These are phyloP conservation scores for Coriolopsis trogii DNA, from an alignment of 1,284 basidiomycete species.

Conservation along the genomic window DNA sequence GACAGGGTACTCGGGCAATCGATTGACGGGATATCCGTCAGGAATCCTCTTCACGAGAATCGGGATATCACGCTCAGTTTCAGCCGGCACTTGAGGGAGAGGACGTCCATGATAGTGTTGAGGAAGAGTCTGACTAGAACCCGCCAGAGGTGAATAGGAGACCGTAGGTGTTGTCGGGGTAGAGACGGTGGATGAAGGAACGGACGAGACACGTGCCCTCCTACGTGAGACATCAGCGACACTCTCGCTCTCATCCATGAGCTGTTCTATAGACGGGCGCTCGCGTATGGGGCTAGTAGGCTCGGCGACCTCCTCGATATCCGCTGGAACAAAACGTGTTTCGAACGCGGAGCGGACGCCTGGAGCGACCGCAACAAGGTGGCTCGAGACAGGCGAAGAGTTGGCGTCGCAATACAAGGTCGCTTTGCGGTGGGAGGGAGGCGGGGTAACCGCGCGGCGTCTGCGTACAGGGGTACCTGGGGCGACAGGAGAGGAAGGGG, in stretches of 20 bases:
- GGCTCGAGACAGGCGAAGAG: not conserved
- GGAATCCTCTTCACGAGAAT: constrained; percentile 15
- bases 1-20: constrained; percentile 10
- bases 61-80: constrained; percentile 5
- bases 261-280: constrained; percentile 17
- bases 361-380: not conserved
- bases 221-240: not conserved
- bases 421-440: constrained; percentile 13
- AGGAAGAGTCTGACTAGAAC: constrained; percentile 2
- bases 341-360: not conserved
- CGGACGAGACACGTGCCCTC: not conserved
- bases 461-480: constrained; percentile 4
- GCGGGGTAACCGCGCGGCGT: constrained; percentile 19
- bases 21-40: constrained; percentile 20
- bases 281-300: not conserved
- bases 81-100: constrained; percentile 34
- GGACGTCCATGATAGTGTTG: constrained; percentile 39
- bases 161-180: not conserved
- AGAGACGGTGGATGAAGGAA: constrained; percentile 1
- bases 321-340: too few species aligned
- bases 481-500: not conserved
- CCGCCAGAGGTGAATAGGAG: too few species aligned
- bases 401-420: constrained; percentile 10
- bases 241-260: constrained; percentile 2
- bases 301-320: constrained; percentile 1